Percentiles rank a stretch among this genome's conserved stretches.
These are phyloP conservation scores for Colletotrichum abscissum DNA, from an alignment of 2,329 filamentous ascomycete genomes.

Conservation along the genomic window DNA sequence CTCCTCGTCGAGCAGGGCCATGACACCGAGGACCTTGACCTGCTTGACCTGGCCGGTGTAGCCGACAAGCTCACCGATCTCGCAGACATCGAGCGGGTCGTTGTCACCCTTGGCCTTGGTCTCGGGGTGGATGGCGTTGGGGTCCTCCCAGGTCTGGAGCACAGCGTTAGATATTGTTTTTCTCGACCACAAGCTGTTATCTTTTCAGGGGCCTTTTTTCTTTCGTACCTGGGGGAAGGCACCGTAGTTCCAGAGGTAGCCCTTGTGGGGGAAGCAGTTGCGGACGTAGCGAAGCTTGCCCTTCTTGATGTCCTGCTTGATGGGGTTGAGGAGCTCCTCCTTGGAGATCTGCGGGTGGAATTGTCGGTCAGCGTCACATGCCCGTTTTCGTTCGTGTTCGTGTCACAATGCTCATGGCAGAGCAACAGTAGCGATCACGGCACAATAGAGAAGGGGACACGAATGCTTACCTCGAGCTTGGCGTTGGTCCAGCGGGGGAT, in stretches of 20 bases:
- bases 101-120: conserved; percentile 99
- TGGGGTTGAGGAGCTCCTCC: conserved; percentile 97
- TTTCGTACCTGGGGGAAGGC: conserved; percentile 91
- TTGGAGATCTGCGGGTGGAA: conserved; percentile 83
- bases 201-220: not conserved
- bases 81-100: conserved; percentile 98
- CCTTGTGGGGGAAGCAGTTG: conserved; percentile 99
- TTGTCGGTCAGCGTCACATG: conserved; percentile 29
- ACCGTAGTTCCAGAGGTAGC: conserved; percentile 99
- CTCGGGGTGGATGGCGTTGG: conserved; percentile 94
- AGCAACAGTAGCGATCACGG: not conserved
- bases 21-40: conserved; percentile 99
- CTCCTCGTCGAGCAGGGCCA: conserved; percentile 98
- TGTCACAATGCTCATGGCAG: not conserved
- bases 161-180: not conserved
- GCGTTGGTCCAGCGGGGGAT: conserved; percentile 99
- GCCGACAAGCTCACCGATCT: conserved; percentile 98
- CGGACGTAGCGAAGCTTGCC: conserved; percentile 99
- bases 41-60: conserved; percentile 98
- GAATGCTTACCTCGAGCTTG: conserved; percentile 89
- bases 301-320: conserved; percentile 99
- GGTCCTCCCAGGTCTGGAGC: conserved; percentile 96
- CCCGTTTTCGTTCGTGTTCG: not conserved
- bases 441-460: conserved; percentile 21
- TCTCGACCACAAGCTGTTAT: not conserved